These are phyloP conservation scores for Teunomyces tritomae DNA, from an alignment of 805 yeast genomes.

Conservation along the genomic window DNA sequence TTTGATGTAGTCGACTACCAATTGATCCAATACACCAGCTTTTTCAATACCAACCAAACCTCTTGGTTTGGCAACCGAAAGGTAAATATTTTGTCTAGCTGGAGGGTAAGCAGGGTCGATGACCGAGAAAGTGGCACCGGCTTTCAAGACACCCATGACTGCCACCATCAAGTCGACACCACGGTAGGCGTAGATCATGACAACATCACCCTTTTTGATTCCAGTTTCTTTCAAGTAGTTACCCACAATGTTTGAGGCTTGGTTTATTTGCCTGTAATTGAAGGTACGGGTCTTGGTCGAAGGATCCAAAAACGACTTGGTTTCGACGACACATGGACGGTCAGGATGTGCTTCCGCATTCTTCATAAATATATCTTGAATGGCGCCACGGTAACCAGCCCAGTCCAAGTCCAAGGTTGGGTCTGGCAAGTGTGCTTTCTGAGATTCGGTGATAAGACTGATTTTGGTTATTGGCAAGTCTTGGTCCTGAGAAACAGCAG, in stretches of 20 bases:
- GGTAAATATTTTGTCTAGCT: conserved; percentile 90
- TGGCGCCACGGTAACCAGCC: conserved; percentile 90
- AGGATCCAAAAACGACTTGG: conserved; percentile 64
- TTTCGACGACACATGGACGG: conserved; percentile 88
- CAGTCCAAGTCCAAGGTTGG: conserved; percentile 87
- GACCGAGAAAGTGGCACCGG: conserved; percentile 98
- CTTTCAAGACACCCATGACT: conserved; percentile 96
- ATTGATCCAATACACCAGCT: conserved; percentile 78
- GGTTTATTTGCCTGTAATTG: conserved; percentile 83
- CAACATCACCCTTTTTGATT: conserved; percentile 87
- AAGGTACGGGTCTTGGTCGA: conserved; percentile 62
- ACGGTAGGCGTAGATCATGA: conserved; percentile 95
- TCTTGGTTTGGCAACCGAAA: conserved; percentile 88
- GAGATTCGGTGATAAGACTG: conserved; percentile 67
- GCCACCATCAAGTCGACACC: conserved; percentile 97
- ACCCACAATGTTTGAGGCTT: conserved; percentile 91
- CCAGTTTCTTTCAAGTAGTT: conserved; percentile 82
- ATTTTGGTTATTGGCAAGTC: conserved; percentile 53
- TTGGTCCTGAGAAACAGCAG: conserved; percentile 32
- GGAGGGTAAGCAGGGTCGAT: conserved; percentile 99
- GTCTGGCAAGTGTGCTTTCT: conserved; percentile 67
- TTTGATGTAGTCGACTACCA: conserved; percentile 75
- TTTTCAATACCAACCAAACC: conserved; percentile 87
- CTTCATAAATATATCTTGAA: conserved; percentile 89
- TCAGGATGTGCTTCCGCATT: conserved; percentile 86